Conservation (phyloP, 768 basidiomycete species). For the Daedaleopsis sinensis region DNA sequence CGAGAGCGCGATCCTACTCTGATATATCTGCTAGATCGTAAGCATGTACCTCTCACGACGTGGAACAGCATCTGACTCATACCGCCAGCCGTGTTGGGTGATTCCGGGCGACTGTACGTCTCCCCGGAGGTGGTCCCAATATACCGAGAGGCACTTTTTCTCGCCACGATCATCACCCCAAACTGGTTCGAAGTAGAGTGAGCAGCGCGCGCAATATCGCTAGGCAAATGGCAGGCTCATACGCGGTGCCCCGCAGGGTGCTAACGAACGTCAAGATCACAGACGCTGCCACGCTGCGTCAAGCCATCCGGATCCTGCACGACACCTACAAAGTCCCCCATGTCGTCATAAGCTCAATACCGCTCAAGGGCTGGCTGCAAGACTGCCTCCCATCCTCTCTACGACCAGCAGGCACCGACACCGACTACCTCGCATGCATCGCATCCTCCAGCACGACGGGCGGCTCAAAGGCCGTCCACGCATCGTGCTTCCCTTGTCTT, state of each 20-base stretch:
- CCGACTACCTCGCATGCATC: conserved; percentile 76
- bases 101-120: conserved; percentile 88
- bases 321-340: conserved; percentile 75
- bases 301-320: conserved; percentile 77
- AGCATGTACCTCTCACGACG: conserved; percentile 32
- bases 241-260: conserved; percentile 48
- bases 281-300: conserved; percentile 65
- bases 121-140: conserved; percentile 84
- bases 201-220: conserved; percentile 28
- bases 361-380: conserved; percentile 64
- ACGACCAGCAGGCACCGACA: conserved; percentile 32
- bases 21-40: conserved; percentile 92
- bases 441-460: conserved; percentile 45
- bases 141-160: conserved; percentile 77
- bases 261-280: conserved; percentile 74
- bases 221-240: not conserved
- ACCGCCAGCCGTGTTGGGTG: conserved; percentile 86
- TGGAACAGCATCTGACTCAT: not conserved
- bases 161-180: conserved; percentile 93
- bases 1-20: conserved; percentile 58
- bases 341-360: conserved; percentile 91
- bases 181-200: conserved; percentile 99
- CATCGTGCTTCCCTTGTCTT: conserved; percentile 73
- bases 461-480: conserved; percentile 50
- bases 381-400: conserved; percentile 52